A percentile compares a stretch with the other conserved stretches of the same genome.
Conservation (phyloP, 2,329 filamentous ascomycete genomes). For the Chrysoporthe cubensis region DNA sequence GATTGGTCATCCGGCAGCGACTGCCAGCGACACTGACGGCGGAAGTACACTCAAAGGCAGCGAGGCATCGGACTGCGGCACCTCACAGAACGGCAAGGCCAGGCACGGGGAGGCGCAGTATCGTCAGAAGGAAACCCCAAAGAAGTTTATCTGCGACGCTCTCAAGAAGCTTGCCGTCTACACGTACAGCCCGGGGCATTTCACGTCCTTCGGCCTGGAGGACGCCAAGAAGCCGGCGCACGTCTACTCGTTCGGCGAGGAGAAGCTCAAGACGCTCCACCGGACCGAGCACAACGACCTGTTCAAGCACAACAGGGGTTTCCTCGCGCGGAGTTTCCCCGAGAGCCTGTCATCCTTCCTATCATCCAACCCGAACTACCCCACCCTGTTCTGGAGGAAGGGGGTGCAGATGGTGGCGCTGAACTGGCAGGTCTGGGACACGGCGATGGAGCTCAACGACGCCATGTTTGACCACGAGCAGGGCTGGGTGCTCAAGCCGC, state of each 20-base stretch:
- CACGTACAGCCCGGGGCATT: constrained; percentile 75
- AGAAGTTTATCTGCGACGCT: constrained; percentile 66
- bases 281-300: constrained; percentile 72
- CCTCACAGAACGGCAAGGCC: constrained; percentile 42
- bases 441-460: constrained; percentile 94
- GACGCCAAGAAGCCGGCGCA: constrained; percentile 62
- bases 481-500: constrained; percentile 86
- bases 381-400: constrained; percentile 85
- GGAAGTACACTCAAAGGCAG: constrained; percentile 34
- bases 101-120: constrained; percentile 50
- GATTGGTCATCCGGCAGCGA: constrained; percentile 37
- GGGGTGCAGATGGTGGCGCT: constrained; percentile 99
- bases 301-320: constrained; percentile 84
- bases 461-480: constrained; percentile 90
- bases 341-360: constrained; percentile 70
- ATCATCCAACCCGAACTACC: constrained; percentile 88
- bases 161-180: constrained; percentile 81
- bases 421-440: constrained; percentile 95
- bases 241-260: constrained; percentile 89
- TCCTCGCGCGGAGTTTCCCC: constrained; percentile 91
- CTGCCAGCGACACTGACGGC: not conserved
- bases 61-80: constrained; percentile 37
- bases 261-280: constrained; percentile 65
- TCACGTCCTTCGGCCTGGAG: constrained; percentile 70
- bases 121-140: constrained; percentile 41